Base-by-base conservation (phyloP, 768 basidiomycete genomes). In the Leccinum olivaceopallidum region DNA sequence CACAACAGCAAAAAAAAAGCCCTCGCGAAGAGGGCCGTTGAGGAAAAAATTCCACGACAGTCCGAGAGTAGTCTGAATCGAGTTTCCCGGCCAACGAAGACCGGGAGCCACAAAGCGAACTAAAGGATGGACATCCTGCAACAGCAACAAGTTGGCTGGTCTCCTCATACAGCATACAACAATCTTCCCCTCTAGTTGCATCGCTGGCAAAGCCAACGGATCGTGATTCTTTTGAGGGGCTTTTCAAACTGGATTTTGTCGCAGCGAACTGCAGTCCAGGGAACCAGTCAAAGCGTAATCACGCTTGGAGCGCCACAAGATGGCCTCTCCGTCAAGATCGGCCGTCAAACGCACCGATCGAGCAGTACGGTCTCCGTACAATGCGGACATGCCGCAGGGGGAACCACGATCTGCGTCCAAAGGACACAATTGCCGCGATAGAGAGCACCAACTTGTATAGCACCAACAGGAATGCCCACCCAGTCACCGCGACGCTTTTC, bases 11-110 rank as follows among this genome's bases (percentile, higher is more conserved):
- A 26, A 13, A 14, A 24, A 3, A 30, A 30, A 30, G 1, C 51
- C 69, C 65, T 71, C 68, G 24, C 61, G 16, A 73, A 57, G 62
- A 60, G 60, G 60, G 14, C 50, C 44, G 3, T 6, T 2, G 6
- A 22, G 8, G 22, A 4, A 16, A 26, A 16, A 24, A 20, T 48
- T 32, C 42, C 60, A 63, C 18, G 53, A 71, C 69, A 73, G 66
- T 26, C 61, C 61, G 30, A 73, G 67, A 73, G 61, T 75, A 75
- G 73, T 73, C 73, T 72, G 75, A 76, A 65, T 75, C 69, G 69
- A 73, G 73, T 76, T 71, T 62, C 63, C 36, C 57, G 16, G 47
- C 28, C 53, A 53, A 56, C 54, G 8, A 56, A 32, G 47, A 58
- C 54, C 54, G 22, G 55, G 71, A 60, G 65, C 71, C 63, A 63